Evolutionary conservation across 2,329 filamentous ascomycete genomes (phyloP), one percentile per base, ranked within the genome.

Genomic region (Clonostachys chloroleuca): DNA sequence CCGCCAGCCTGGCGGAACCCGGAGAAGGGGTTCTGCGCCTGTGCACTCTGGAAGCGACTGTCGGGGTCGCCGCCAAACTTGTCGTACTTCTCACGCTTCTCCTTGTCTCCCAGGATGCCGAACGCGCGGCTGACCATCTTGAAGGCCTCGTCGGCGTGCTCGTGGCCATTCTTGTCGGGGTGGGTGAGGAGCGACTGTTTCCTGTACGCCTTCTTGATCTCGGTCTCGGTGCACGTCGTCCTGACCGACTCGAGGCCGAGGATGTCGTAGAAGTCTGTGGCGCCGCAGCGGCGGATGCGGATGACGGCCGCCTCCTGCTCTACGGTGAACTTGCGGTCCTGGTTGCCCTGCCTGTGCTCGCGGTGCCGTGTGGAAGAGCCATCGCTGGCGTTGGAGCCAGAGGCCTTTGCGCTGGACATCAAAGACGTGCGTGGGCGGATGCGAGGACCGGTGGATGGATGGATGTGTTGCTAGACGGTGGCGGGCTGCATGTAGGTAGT

Each of bases 91-190:
- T 86, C 77, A 62, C 90, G 87, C 37, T 44, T 46, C 34, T 46
- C 43, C 34, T 43, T 49, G 20, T 46, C 47, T 6, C 47, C 47
- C 34, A 34, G 6, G 16, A 44, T 83, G 57, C 95, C 88, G 65
- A 99, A 99, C 14, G 94, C 94, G 58, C 90, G 81, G 60, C 89
- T 88, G 20, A 99, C 91, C 88, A 96, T 88, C 75, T 99, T 99
- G 74, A 99, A 99, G 34, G 94, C 94, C 73, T 99, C 94, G 65
- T 96, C 94, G 47, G 94, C 92, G 50, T 95, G 84, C 36, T 92
- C 86, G 65, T 96, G 92, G 44, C 92, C 92, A 77, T 99, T 99
- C 76, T 99, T 99, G 75, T 99, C 94, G 53, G 94, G 94, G 75
- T 99, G 94, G 50, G 94, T 99, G 61, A 97, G 77, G 59, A 99